These are phyloP conservation scores for Trypanosomatidae sp. DNA, from an alignment of 208 protist genomes.

Conservation along the genomic window DNA sequence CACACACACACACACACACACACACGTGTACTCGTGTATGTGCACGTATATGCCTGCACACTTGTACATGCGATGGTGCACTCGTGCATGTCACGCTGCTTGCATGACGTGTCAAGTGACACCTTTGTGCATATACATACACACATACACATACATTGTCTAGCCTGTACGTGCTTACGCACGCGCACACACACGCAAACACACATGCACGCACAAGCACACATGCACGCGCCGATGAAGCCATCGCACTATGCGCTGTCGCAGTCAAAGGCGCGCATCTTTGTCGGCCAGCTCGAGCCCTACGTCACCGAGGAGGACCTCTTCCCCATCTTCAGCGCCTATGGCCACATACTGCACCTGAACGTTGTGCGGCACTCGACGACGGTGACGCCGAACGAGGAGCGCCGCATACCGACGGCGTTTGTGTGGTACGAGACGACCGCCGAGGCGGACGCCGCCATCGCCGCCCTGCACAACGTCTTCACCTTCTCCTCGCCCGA, in stretches of 20 bases:
- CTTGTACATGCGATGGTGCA: too few species aligned
- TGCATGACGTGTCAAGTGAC: too few species aligned
- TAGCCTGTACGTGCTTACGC: too few species aligned
- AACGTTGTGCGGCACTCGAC: constrained; percentile 51
- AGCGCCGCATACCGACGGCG: constrained; percentile 34
- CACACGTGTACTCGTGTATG: too few species aligned
- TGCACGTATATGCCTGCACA: too few species aligned
- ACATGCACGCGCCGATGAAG: too few species aligned
- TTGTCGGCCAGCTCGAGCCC: constrained; percentile 55
- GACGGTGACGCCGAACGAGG: constrained; percentile 37
- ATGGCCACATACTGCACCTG: constrained; percentile 34
- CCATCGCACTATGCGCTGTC: constrained; percentile 18
- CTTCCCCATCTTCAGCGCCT: constrained; percentile 44
- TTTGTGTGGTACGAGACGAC: constrained; percentile 59
- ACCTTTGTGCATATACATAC: too few species aligned
- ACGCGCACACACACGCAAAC: too few species aligned
- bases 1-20: too few species aligned
- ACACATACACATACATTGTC: too few species aligned
- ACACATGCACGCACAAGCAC: too few species aligned
- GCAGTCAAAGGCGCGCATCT: constrained; percentile 38
- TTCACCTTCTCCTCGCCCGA: constrained; percentile 42
- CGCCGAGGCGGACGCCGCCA: constrained; percentile 41
- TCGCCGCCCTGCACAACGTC: constrained; percentile 47
- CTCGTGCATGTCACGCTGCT: too few species aligned
- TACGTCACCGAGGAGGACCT: constrained; percentile 50